Base-by-base conservation (phyloP, 2,329 filamentous ascomycete genomes). In the Xylaria digitata region DNA sequence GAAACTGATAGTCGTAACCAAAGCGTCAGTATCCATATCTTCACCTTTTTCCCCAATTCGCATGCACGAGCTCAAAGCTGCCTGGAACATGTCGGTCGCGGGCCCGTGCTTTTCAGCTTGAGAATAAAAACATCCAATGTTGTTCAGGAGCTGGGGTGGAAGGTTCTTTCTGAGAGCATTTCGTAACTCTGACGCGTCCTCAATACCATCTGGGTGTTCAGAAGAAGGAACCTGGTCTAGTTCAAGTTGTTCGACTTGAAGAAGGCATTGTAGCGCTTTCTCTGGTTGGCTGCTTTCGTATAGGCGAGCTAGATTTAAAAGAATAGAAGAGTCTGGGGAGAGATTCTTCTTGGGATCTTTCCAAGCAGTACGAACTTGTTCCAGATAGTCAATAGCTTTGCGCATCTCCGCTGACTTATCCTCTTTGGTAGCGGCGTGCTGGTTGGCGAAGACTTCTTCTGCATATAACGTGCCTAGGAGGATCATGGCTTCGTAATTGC, bases 1-100 rank as follows among this genome's bases (percentile, higher is more conserved):
- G 85, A 96, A 99, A 77, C 93, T 97, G 78, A 99, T 97, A 2
- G 94, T 97, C 0, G 95, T 97, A 30, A 98, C 91, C 4, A 99
- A 85, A 15, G 94, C 93, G 80, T 99, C 96, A 0, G 91, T 94
- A 76, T 98, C 96, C 68, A 90, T 86, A 1, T 88, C 87, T 59
- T 90, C 87, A 48, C 94, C 91, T 73, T 89, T 90, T 74, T 93
- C 90, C 53, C 89, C 89, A 68, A 93, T 90, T 73, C 92, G 91
- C 73, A 96, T 89, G 76, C 94, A 97, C 17, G 95, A 93, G 69
- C 91, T 91, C 61, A 99, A 82, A 0, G 94, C 96, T n/a, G 92
- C 90, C 78, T 99, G 93, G 77, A 98, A 99, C 81, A 96, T 87
- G 57, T 95, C 90, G 71, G 92, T 90, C 23, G 96, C 94, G 68